phyloP scores from a whole-genome alignment of 129 eudicot genomes.

The Artemisia argyi region DNA sequence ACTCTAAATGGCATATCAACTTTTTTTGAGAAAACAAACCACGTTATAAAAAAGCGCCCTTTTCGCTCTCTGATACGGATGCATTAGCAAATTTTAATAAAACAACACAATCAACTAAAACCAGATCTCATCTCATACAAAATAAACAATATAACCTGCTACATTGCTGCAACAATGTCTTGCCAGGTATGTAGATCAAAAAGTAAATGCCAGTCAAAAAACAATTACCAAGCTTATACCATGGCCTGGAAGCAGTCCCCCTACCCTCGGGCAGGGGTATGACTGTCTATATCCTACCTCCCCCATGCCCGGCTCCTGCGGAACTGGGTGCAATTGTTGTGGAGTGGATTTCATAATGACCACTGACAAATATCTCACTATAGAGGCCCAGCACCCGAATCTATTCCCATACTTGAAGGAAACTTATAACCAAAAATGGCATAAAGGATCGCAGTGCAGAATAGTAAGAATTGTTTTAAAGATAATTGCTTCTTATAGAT shows the following conservation, averaged over 20 bases:
- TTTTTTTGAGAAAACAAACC: too few relatives aligned
- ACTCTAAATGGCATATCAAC: too few relatives aligned
- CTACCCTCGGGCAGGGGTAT: too few relatives aligned
- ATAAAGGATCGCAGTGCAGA: constrained; percentile 6
- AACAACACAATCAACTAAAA: too few relatives aligned
- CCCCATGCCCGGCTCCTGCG: too few relatives aligned
- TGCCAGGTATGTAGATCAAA: constrained; percentile 6
- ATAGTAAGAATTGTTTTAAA: not conserved
- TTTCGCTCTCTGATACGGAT: constrained; percentile 10
- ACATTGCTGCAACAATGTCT: not conserved
- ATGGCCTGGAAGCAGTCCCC: not conserved
- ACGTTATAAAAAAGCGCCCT: not conserved
- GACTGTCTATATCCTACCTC: too few relatives aligned
- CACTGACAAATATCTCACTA: constrained; percentile 11
- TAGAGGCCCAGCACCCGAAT: too few relatives aligned
- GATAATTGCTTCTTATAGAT: not conserved
- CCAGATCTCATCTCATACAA: too few relatives aligned
- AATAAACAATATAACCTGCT: too few relatives aligned
- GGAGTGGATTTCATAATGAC: constrained; percentile 6
- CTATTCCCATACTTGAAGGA: too few relatives aligned
- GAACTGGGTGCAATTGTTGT: too few relatives aligned
- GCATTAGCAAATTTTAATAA: too few relatives aligned
- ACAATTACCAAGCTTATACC: constrained; percentile 10
- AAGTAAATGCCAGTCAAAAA: constrained; percentile 5
- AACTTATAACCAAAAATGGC: not conserved